phyloP scores from a whole-genome alignment of 495 filamentous ascomycete species.

The Podospora pseudoanserina region DNA sequence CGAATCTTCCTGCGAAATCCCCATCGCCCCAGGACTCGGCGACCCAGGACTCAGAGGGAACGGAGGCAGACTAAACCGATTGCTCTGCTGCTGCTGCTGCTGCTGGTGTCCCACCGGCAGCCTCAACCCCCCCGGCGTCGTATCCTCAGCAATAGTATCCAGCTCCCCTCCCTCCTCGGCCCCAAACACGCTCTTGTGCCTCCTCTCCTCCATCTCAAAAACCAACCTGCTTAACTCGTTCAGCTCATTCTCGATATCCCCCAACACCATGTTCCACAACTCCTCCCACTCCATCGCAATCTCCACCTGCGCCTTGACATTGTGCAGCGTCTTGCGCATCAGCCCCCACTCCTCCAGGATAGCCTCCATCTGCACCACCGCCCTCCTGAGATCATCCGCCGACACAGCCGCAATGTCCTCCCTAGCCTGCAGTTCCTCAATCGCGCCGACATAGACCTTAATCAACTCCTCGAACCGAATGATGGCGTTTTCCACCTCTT shows the following conservation, averaged over 20 bases:
- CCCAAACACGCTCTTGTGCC: conserved; percentile 67
- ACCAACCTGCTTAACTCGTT: conserved; percentile 76
- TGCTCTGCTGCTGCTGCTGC: conserved; percentile 31
- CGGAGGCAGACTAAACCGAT: conserved; percentile 64
- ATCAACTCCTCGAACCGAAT: conserved; percentile 79
- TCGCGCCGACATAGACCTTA: conserved; percentile 82
- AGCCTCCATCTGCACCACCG: conserved; percentile 81
- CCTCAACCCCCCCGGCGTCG: conserved; percentile 53
- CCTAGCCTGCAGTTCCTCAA: conserved; percentile 82
- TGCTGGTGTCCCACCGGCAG: conserved; percentile 18
- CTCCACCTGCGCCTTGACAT: conserved; percentile 85
- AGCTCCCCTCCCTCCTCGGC: conserved; percentile 63
- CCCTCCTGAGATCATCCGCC: conserved; percentile 60
- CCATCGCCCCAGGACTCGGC: conserved; percentile 51
- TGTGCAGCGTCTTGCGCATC: conserved; percentile 68
- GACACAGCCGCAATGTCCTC: conserved; percentile 68
- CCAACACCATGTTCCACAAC: conserved; percentile 87
- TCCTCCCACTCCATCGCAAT: conserved; percentile 99
- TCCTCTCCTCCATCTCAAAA: conserved; percentile 94
- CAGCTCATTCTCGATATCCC: conserved; percentile 88
- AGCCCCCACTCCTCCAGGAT: conserved; percentile 81
- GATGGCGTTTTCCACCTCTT: conserved; percentile 84
- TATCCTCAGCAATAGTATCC: conserved; percentile 91
- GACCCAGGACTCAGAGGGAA: conserved; percentile 56
- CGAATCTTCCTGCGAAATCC: conserved; percentile 71